A percentile compares a stretch with the other conserved stretches of the same genome.
Conservation (phyloP, 164 flowering plant species). For the Warburgia ugandensis region DNA sequence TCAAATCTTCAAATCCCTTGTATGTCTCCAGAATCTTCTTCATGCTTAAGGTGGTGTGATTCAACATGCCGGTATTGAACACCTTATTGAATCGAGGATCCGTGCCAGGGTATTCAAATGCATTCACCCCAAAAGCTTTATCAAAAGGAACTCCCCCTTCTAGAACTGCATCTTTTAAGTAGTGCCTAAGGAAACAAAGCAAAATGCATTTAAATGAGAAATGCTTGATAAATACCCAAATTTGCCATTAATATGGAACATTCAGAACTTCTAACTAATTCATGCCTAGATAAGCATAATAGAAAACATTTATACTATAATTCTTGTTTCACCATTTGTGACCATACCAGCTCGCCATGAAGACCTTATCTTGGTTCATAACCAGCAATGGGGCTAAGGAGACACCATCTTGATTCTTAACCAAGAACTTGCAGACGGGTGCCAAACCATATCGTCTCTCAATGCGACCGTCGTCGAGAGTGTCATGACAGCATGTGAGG, state of each 20-base stretch:
- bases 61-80: not conserved
- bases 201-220: not conserved
- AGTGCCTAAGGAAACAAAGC: not conserved
- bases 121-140: not conserved
- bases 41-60: not conserved
- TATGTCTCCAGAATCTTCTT: conserved; percentile 2
- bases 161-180: not conserved
- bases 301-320: no score
- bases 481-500: no score
- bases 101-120: not conserved
- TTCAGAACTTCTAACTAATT: no score
- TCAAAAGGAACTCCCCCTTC: not conserved
- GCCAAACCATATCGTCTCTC: conserved; percentile 10
- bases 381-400: conserved; percentile 14
- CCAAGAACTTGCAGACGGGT: conserved; percentile 15
- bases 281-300: no score
- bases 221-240: not conserved
- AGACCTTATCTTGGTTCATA: conserved; percentile 20
- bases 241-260: no score
- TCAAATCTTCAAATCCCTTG: conserved; percentile 8
- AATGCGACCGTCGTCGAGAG: not conserved
- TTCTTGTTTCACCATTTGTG: no score
- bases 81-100: not conserved
- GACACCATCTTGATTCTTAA: conserved; percentile 18
- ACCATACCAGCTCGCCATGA: conserved; percentile 28